A percentile compares a stretch with the other conserved stretches of the same genome.
Conservation (phyloP, 371 early-diverging fungal genomes). For the Syncephalastrum monosporum region DNA sequence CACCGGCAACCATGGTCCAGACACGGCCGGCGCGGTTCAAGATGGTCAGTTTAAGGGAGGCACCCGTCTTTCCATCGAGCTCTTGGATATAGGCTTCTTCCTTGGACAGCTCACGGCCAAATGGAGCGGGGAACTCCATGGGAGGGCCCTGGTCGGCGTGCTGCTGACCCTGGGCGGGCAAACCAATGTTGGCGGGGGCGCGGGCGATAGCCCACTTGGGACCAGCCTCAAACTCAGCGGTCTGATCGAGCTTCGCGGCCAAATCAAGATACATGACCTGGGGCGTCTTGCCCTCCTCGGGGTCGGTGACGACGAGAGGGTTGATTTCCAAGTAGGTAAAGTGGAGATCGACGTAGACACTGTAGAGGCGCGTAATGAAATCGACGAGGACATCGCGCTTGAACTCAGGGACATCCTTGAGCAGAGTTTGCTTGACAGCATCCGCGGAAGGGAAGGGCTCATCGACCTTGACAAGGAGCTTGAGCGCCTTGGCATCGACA, state of each 20-base stretch:
- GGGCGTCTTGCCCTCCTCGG: conserved; percentile 53
- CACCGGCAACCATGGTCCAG: conserved; percentile 99
- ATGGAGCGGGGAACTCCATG: conserved; percentile 97
- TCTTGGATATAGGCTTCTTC: conserved; percentile 98
- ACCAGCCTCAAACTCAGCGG: conserved; percentile 95
- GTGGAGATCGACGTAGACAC: conserved; percentile 93
- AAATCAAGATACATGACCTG: conserved; percentile 92
- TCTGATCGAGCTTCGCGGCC: conserved; percentile 98
- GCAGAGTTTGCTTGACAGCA: conserved; percentile 64
- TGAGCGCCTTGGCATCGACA: conserved; percentile 95
- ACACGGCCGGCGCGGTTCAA: conserved; percentile 93
- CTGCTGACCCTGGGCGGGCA: conserved; percentile 37
- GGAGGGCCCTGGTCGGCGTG: conserved; percentile 78
- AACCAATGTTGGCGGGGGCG: conserved; percentile 60
- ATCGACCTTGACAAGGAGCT: conserved; percentile 74
- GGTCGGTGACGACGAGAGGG: conserved; percentile 92
- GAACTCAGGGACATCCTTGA: conserved; percentile 63
- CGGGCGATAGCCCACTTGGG: conserved; percentile 86
- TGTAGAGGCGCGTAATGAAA: conserved; percentile 89
- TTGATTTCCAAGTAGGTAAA: conserved; percentile 99
- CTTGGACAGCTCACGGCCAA: conserved; percentile 92
- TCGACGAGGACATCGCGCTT: conserved; percentile 86
- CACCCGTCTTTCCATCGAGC: conserved; percentile 97
- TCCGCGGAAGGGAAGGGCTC: conserved; percentile 63
- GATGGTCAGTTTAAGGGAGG: conserved; percentile 95